phyloP scores from a whole-genome alignment of 495 filamentous ascomycete genomes.

The Tuber borchii region DNA sequence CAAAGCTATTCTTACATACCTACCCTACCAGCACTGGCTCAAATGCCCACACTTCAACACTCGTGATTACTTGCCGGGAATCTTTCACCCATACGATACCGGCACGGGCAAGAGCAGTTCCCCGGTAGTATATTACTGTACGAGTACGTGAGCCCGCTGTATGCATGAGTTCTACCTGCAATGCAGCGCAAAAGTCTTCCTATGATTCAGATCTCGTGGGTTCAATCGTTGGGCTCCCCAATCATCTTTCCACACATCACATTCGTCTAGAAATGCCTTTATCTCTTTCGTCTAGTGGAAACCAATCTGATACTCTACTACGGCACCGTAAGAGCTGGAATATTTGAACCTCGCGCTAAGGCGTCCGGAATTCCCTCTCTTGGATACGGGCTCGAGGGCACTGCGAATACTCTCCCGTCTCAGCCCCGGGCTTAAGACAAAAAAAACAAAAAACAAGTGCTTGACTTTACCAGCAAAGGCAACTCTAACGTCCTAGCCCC shows the following conservation, averaged over 20 bases:
- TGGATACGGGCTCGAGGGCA: no score
- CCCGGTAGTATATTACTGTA: neutral
- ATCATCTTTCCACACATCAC: neutral
- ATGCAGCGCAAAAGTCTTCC: neutral
- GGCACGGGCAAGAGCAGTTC: neutral
- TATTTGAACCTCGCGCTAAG: no score
- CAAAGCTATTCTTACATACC: neutral
- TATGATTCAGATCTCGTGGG: neutral
- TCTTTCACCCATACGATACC: neutral
- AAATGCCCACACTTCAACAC: neutral
- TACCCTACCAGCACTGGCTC: neutral
- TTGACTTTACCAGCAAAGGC: no score
- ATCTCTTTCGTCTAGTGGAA: neutral
- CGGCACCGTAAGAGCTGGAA: no score
- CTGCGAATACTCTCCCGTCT: no score
- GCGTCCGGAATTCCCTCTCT: no score
- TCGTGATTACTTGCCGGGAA: neutral
- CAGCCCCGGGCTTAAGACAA: no score
- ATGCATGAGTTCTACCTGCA: neutral
- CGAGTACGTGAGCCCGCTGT: neutral
- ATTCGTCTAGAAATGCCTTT: neutral
- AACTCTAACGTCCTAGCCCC: no score
- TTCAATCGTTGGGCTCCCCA: neutral
- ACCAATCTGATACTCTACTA: neutral
- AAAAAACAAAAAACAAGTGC: no score